phyloP scores from a whole-genome alignment of 257 asterid genomes.

The Scutellaria minor region DNA sequence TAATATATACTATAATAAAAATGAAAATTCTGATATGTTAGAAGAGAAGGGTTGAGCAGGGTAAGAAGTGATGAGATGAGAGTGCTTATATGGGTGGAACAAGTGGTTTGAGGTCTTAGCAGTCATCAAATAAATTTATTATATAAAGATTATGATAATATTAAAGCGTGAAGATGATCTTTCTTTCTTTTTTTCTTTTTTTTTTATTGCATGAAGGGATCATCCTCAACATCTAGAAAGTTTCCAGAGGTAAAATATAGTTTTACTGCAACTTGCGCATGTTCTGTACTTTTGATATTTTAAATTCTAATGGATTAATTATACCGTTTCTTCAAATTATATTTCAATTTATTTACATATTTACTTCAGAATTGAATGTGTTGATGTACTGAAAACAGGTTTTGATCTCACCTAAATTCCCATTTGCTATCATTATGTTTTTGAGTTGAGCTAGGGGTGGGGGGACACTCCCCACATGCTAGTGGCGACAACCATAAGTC shows the following conservation, averaged over 20 bases:
- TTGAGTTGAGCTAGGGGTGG: background rate
- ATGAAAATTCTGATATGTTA: background rate
- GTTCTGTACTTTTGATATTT: too few species aligned
- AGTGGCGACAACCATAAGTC: slow-evolving; percentile 2
- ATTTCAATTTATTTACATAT: too few species aligned
- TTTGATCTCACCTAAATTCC: background rate
- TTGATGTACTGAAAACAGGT: background rate
- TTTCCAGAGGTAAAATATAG: too few species aligned
- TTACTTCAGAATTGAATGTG: too few species aligned
- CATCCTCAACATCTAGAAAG: too few species aligned
- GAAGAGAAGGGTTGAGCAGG: background rate
- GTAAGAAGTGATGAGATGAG: background rate
- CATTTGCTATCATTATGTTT: background rate
- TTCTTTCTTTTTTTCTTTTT: background rate
- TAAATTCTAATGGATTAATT: too few species aligned
- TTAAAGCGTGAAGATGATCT: background rate
- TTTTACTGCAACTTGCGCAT: too few species aligned
- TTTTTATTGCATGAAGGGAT: slow-evolving; percentile 26
- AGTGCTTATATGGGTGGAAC: background rate
- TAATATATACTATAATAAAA: background rate
- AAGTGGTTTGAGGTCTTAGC: background rate
- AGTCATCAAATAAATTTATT: background rate
- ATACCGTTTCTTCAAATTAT: too few species aligned
- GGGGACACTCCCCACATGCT: slow-evolving; percentile 10
- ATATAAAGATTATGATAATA: background rate